Base-by-base conservation (phyloP, 768 basidiomycete species). In the Termitomyces sp. region DNA sequence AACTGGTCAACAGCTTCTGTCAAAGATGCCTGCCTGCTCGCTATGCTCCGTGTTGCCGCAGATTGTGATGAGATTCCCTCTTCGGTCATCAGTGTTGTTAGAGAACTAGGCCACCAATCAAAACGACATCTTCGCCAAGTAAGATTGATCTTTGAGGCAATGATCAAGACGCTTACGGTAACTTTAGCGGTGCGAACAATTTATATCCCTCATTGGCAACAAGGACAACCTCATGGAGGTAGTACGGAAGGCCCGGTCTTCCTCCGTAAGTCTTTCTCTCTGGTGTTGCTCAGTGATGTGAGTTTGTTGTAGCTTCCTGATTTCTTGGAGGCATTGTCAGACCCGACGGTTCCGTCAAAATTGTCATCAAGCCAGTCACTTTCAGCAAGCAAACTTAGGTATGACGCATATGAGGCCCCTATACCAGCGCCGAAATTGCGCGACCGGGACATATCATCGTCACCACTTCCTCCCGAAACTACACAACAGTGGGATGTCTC, bases 21-120 rank as follows among this genome's bases (percentile, higher is more conserved):
- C 8, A 88, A 89, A 67, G 91, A 94, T 59, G 84, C 84, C 4
- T 84, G 83, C 60, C 71, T 94, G 33, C 68, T 93, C 35, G 79
- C 86, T 3, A 88, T 93, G 86, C 71, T 92, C 38, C 79, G 89
- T 55, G 62, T 91, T 33, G 76, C 81, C 51, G 82, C 80, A 3
- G 80, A 84, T 20, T 87, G 84, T 64, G 79, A 82, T 10, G 73
- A 79, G 26, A 67, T 88, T 12, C 81, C 86, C 4, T 67, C 74
- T 20, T 72, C 80, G 6, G 75, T 83, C 26, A 63, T 74, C 14
- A 69, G 68, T 26, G 63, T 67, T 14, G 82, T 91, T 12, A 70
- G 71, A 23, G 71, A 72, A 40, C 55, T 86, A 46, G 73, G 76
- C 13, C 72, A 78, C 54, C 69, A 66, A 7, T 74, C 82, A 8